Evolutionary conservation across 768 basidiomycete species (phyloP).

Genomic region (Lepiota subincarnata): DNA sequence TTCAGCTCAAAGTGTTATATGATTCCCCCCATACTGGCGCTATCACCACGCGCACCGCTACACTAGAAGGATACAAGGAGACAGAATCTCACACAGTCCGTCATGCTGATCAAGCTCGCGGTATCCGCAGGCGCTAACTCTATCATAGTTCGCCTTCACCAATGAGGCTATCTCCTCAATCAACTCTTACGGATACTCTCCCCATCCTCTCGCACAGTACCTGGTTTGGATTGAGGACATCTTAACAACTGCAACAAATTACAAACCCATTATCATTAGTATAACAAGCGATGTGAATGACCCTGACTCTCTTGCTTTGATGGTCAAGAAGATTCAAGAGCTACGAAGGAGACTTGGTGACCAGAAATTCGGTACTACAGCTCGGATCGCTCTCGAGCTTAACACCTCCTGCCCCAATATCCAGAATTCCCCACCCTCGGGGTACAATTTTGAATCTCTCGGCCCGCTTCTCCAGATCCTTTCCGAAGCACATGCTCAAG

Average conservation of each 20-base stretch:
- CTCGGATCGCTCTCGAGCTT: constrained; percentile 67
- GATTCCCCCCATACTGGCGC: constrained; percentile 68
- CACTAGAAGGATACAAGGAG: constrained; percentile 67
- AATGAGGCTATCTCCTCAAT: constrained; percentile 51
- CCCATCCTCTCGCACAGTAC: constrained; percentile 65
- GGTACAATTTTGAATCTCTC: constrained; percentile 56
- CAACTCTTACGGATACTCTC: constrained; percentile 89
- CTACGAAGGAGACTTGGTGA: constrained; percentile 44
- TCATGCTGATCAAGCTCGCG: background rate
- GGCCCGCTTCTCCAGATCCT: constrained; percentile 52
- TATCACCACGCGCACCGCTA: constrained; percentile 77
- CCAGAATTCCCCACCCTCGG: constrained; percentile 52
- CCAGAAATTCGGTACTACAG: constrained; percentile 14
- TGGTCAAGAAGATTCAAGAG: constrained; percentile 57
- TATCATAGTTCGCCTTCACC: constrained; percentile 56
- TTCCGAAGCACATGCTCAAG: constrained; percentile 41
- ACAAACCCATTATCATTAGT: constrained; percentile 71
- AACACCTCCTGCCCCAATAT: constrained; percentile 89
- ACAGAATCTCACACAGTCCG: constrained; percentile 58
- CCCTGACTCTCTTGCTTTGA: constrained; percentile 42
- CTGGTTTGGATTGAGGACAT: constrained; percentile 59
- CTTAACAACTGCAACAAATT: constrained; percentile 19
- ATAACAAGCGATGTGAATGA: constrained; percentile 42
- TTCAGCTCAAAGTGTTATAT: constrained; percentile 64
- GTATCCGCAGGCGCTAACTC: constrained; percentile 6